phyloP scores from a whole-genome alignment of 169 alveolate species.

The Plasmodium coatneyi region DNA sequence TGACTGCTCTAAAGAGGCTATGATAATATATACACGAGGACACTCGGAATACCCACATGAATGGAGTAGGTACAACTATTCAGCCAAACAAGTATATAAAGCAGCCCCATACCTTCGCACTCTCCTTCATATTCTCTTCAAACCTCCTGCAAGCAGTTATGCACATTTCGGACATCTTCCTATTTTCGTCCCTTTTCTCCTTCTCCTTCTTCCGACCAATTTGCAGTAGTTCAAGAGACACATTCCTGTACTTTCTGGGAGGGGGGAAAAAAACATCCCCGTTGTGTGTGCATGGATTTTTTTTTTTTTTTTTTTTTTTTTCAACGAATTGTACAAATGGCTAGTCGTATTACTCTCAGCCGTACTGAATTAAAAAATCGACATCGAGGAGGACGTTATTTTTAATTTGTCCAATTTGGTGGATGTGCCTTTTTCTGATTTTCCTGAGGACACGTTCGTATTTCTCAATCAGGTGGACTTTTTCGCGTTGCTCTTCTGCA shows the following conservation, averaged over 20 bases:
- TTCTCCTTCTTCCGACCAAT: conserved; percentile 52
- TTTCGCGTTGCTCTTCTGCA: conserved; percentile 46
- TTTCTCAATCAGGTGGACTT: conserved; percentile 7
- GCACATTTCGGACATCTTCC: conserved; percentile 62
- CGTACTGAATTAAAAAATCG: conserved; percentile 72
- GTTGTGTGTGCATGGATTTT: background rate
- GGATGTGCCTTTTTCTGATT: conserved; percentile 28
- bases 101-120: conserved; percentile 31
- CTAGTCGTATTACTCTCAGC: background rate
- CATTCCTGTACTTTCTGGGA: conserved; percentile 46
- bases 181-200: conserved; percentile 28
- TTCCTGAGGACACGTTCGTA: conserved; percentile 56
- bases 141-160: conserved; percentile 41
- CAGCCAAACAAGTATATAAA: background rate
- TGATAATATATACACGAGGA: background rate
- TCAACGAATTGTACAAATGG: background rate
- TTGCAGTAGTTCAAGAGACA: conserved; percentile 46
- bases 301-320: conserved; percentile 2
- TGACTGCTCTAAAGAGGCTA: background rate
- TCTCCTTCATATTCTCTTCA: conserved; percentile 52
- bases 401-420: conserved; percentile 58
- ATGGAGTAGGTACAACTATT: background rate
- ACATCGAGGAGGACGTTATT: conserved; percentile 58
- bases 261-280: background rate
- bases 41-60: background rate